These are phyloP conservation scores for Spatholobus suberectus DNA, from an alignment of 306 rosid species.

Conservation along the genomic window DNA sequence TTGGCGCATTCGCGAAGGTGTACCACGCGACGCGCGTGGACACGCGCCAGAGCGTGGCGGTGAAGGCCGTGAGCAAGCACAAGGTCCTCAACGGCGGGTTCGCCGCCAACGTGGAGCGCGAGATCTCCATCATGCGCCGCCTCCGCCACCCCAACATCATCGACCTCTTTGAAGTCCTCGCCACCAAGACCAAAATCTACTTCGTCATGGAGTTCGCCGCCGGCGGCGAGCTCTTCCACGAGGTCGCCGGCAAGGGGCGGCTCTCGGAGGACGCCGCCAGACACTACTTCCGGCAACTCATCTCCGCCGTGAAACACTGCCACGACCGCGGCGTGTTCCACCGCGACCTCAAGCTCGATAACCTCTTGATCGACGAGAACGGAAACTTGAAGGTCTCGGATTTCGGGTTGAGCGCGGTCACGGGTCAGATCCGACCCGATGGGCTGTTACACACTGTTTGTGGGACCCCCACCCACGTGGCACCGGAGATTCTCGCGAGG, in stretches of 20 bases:
- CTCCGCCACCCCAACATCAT: constrained; percentile 74
- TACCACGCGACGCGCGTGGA: constrained; percentile 64
- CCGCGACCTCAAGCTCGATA: constrained; percentile 90
- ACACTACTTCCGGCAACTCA: constrained; percentile 72
- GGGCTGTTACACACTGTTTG: constrained; percentile 78
- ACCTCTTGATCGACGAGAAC: constrained; percentile 73
- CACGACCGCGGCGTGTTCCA: constrained; percentile 74
- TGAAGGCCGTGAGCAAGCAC: constrained; percentile 71
- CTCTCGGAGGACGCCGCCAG: constrained; percentile 69
- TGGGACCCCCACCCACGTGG: constrained; percentile 90
- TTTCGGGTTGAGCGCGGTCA: constrained; percentile 77
- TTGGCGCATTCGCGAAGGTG: constrained; percentile 84
- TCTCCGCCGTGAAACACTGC: constrained; percentile 79
- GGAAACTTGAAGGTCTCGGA: constrained; percentile 69
- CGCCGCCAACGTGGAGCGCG: constrained; percentile 66
- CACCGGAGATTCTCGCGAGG: constrained; percentile 80
- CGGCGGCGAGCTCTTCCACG: constrained; percentile 76
- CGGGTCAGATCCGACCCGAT: constrained; percentile 64
- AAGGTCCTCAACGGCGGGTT: constrained; percentile 51
- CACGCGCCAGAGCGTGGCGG: constrained; percentile 71
- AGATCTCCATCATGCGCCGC: constrained; percentile 76
- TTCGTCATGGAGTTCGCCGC: constrained; percentile 76
- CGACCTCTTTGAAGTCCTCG: constrained; percentile 71
- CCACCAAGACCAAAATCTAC: constrained; percentile 80
- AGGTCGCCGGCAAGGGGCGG: constrained; percentile 49